Conservation (phyloP, 129 eudicot genomes). For the Lactuca saligna region DNA sequence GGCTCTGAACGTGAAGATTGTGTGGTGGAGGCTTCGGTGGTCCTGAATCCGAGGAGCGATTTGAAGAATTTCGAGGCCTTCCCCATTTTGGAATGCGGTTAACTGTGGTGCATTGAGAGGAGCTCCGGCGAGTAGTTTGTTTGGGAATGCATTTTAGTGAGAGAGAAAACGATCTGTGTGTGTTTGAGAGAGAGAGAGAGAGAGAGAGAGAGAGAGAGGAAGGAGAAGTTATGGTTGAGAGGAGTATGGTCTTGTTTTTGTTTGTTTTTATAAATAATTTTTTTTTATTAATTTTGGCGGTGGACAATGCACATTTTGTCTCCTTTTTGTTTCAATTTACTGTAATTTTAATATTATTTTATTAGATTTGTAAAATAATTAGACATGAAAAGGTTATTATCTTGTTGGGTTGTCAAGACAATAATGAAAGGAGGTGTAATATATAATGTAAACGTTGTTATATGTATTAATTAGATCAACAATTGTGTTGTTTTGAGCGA, state of each 20-base stretch:
- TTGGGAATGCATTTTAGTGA: conserved; percentile 12
- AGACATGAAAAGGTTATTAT: too few relatives aligned
- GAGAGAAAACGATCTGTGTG: neutral
- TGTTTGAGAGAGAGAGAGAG: conserved; percentile 12
- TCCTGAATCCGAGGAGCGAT: conserved; percentile 54
- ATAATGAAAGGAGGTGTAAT: too few relatives aligned
- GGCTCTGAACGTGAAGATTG: neutral
- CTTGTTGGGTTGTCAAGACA: too few relatives aligned
- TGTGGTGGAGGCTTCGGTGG: conserved; percentile 26
- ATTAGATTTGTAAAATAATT: neutral
- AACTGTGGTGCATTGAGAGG: conserved; percentile 6
- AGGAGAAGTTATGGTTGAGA: conserved; percentile 4
- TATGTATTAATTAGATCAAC: too few relatives aligned
- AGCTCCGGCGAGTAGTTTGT: conserved; percentile 12
- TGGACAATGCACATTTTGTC: neutral
- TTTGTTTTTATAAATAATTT: neutral
- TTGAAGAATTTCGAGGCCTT: conserved; percentile 67
- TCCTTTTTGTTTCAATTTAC: neutral
- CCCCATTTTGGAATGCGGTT: conserved; percentile 44
- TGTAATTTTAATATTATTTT: neutral
- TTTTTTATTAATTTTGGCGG: neutral
- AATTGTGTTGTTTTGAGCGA: too few relatives aligned
- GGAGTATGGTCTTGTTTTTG: conserved; percentile 8
- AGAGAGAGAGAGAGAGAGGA: neutral
- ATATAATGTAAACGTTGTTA: too few relatives aligned